Evolutionary conservation across 2,329 filamentous ascomycete genomes (phyloP), one percentile per base, ranked within the genome.

Genomic region (Penicillium sp.): DNA sequence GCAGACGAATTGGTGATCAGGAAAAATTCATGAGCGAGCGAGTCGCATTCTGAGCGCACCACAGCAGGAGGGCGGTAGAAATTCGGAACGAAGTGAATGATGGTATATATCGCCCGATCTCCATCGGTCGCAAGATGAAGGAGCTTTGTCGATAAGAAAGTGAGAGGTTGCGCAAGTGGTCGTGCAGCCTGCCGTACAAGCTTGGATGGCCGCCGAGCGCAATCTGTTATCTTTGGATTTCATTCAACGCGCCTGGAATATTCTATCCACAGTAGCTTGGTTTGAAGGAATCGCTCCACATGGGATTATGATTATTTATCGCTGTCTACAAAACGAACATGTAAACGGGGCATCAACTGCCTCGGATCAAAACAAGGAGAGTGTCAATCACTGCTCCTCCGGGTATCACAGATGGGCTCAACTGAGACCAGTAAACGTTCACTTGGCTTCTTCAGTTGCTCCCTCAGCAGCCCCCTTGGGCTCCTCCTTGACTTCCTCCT

Each of bases 391-490:
- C 43, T 39, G 36, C 40, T 53, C 47, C 41, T 47, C 30, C 35
- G 52, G 52, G 52, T 54, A 55, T 61, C 49, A 58, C 47, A 46
- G 53, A 43, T 36, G 45, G 14, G 5, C 10, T 27, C 10, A 4
- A 27, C 25, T 27, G 14, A 27, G 14, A 13, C 25, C 25, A 9
- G 25, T 4, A 6, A 27, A 6, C 11, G 4, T 27, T 27, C 5
- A 6, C 14, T 27, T 27, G 25, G 6, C 25, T n/a, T 13, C 6
- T 9, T 9, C 25, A 27, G 25, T 13, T n/a, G 25, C 25, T 27
- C 14, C 25, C 51, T 55, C 34, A 41, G 48, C 39, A 27, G 51
- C 40, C 31, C 50, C 54, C 15, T 39, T 34, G 21, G 36, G 28
- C 14, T 28, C 29, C 7, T 41, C 33, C 23, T 55, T 56, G 14